Evolutionary conservation across 257 asterid species (phyloP).

Genomic region (Lycium barbarum): DNA sequence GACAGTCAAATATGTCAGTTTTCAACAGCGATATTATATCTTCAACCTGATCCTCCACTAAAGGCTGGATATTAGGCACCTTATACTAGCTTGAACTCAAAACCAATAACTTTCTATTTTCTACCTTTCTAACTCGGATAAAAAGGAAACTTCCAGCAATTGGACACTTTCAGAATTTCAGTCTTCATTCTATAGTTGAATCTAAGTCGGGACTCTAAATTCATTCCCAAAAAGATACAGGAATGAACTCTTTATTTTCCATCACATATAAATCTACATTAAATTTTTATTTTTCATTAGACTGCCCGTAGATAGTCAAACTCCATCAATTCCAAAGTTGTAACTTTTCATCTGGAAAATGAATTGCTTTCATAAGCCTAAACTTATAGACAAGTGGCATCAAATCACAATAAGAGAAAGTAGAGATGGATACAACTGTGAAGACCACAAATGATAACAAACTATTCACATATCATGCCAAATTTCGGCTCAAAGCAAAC

Average conservation of each 20-base stretch:
- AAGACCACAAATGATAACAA: neutral
- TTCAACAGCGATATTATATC: neutral
- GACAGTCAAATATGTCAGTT: constrained; percentile 14
- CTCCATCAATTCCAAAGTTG: constrained; percentile 10
- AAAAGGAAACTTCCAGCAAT: neutral
- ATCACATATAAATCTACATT: neutral
- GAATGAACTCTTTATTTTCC: neutral
- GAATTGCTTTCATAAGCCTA: neutral
- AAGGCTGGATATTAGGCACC: neutral
- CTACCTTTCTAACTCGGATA: neutral
- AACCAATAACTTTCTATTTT: neutral
- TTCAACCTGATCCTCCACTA: neutral
- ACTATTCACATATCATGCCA: neutral
- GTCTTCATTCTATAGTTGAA: constrained; percentile 2
- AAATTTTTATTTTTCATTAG: neutral
- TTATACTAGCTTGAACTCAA: neutral
- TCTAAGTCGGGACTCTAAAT: neutral
- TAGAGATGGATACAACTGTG: neutral
- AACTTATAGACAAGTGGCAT: neutral
- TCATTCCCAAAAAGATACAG: neutral
- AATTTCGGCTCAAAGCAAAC: neutral
- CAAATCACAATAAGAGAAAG: constrained; percentile 25
- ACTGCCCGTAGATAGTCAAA: neutral
- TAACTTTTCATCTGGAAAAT: neutral
- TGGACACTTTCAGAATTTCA: neutral